phyloP scores from a whole-genome alignment of 257 asterid genomes.

The Datura wrightii region DNA sequence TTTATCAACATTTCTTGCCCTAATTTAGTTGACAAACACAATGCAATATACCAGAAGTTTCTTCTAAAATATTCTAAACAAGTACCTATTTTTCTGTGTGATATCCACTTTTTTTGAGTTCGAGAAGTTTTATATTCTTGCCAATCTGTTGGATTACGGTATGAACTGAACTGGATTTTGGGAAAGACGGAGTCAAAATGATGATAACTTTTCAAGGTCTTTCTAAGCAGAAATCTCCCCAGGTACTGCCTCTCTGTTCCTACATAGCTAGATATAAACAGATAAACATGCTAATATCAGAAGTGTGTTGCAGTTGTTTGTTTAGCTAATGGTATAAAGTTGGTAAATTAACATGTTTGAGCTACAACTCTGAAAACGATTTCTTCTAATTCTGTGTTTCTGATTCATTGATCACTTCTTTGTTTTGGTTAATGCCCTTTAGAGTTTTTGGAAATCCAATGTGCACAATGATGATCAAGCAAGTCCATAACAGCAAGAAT shows the following conservation, averaged over 20 bases:
- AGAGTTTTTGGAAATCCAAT: not conserved
- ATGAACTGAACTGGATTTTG: not conserved
- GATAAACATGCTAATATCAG: not conserved
- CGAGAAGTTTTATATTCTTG: not conserved
- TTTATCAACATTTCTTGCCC: not conserved
- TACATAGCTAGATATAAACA: not conserved
- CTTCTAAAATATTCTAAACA: not conserved
- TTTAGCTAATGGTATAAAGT: not conserved
- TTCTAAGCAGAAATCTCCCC: constrained; percentile 58
- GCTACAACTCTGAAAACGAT: not conserved
- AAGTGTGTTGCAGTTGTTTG: not conserved
- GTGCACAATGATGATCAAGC: not conserved
- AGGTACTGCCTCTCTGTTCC: constrained; percentile 41
- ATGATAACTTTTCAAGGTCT: constrained; percentile 61
- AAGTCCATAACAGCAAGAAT: not conserved
- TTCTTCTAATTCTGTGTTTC: not conserved
- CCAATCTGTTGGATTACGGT: not conserved
- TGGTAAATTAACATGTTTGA: not conserved
- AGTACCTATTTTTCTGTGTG: not conserved
- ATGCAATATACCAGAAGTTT: not conserved
- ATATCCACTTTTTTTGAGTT: not conserved
- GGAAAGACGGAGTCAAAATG: constrained; percentile 42
- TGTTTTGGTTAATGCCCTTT: not conserved
- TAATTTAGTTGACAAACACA: not conserved
- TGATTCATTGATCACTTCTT: not conserved